Evolutionary conservation across 306 rosid species (phyloP).

Genomic region (Clitoria ternatea): DNA sequence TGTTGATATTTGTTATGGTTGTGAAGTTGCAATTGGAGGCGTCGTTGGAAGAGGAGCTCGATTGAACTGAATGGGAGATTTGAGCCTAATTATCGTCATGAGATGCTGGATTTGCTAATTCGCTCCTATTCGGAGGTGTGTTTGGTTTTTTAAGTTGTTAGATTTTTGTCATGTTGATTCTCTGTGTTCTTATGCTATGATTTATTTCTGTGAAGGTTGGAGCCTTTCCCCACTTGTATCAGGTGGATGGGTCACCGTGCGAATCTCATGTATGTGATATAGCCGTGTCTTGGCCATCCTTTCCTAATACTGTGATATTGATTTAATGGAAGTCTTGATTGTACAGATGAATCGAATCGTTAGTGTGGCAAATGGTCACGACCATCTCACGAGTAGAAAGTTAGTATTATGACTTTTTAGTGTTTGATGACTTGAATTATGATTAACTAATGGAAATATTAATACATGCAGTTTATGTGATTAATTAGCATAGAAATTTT

Average conservation of each 20-base stretch:
- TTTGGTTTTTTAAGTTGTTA: neutral
- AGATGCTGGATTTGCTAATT: constrained; percentile 42
- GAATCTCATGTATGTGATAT: constrained; percentile 47
- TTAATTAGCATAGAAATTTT: neutral
- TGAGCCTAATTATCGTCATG: constrained; percentile 52
- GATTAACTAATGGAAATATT: neutral
- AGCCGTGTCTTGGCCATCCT: neutral
- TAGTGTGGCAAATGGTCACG: neutral
- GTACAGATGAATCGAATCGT: constrained; percentile 33
- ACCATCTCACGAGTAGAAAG: neutral
- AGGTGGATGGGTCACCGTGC: constrained; percentile 38
- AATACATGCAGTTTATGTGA: neutral
- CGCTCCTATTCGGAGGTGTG: constrained; percentile 68
- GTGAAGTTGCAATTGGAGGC: constrained; percentile 25
- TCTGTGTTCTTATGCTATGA: neutral
- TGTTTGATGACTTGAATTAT: neutral
- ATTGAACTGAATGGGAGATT: constrained; percentile 67
- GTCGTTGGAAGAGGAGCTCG: constrained; percentile 45
- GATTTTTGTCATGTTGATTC: neutral
- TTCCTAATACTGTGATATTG: neutral
- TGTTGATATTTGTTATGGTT: neutral
- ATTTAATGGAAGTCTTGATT: neutral
- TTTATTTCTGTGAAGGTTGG: constrained; percentile 38
- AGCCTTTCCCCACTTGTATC: constrained; percentile 54
- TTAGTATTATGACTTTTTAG: constrained; percentile 12